Evolutionary conservation across 2,329 filamentous ascomycete species (phyloP), one percentile per base, ranked within the genome.

Genomic region (Talaromyces sp.): DNA sequence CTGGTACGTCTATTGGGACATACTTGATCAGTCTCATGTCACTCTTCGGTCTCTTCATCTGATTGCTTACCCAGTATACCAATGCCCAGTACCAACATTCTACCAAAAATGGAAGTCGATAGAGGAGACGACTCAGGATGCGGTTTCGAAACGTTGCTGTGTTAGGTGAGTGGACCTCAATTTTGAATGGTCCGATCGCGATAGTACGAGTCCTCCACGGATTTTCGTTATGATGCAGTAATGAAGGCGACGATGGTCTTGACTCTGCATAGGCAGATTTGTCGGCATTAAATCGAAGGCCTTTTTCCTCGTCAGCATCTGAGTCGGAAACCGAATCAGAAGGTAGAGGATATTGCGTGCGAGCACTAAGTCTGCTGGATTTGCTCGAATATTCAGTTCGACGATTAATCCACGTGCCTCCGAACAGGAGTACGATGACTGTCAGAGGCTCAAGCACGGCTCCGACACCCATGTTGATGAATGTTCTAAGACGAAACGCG

Each of bases 31-130:
- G 35, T 12, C 16, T 50, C 31, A 66, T 39, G 18, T 28, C 18
- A 37, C 21, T 18, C 21, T 14, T 50, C 60, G 9, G 25, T 50
- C 18, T 46, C 46, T 23, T 33, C 12, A 8, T 4, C 23, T n/a
- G 9, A 23, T 35, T 37, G 18, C 55, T 69, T 82, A 90, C 88
- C 88, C 88, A 91, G 77, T 91, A 91, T 58, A 91, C 87, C 66
- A 90, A 76, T 2, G 86, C 85, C 88, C 88, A 91, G 69, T 91
- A 91, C 88, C 88, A 91, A 44, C 84, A 87, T 74, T 92, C 89
- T 1, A 87, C 86, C 31, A 91, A 73, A 71, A 92, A 92, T 0
- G 89, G 89, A 67, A 90, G 85, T 70, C 84, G 87, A 63, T 81
- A 81, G 14, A 91, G 80, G 39, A 91, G 67, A 4, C 88, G 81